Evolutionary conservation across 495 filamentous ascomycete genomes (phyloP), one percentile per base, ranked within the genome.

Genomic region (Viridothelium virens): DNA sequence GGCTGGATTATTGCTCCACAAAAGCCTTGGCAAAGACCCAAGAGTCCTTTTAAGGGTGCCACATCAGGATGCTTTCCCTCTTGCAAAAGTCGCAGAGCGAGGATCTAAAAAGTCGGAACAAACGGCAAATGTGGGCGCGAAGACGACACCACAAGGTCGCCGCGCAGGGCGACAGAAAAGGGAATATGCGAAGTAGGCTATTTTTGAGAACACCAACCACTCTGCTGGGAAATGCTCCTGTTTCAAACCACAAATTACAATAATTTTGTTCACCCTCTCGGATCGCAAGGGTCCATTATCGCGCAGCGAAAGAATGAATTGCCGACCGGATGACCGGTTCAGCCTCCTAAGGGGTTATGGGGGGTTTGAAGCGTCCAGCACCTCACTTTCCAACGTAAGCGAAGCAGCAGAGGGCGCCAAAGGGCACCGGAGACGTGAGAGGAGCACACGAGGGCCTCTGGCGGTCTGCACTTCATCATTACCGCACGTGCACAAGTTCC

Each of bases 311-410:
- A 59, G 53, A 6, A 59, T 34, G 14, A 59, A 36, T 34, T 59
- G 53, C 53, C 53, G 53, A 36, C 36, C 18, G 14, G 2, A 59
- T 59, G 36, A 59, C 53, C 53, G 53, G 11, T 4, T 59, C 53
- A 59, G 25, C n/a, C 5, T 59, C 9, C 31, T 7, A 36, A 7
- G 18, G 36, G 53, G 5, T 18, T 59, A 11, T 31, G 53, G 25
- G 25, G 25, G 33, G 53, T 59, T 59, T 59, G 31, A 59, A 59
- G 53, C n/a, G 14, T 34, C n/a, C 18, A 36, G 53, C 31, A 59
- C 53, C 31, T 59, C 31, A 33, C 3, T 59, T 36, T 59, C 53
- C 31, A 59, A 59, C 53, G 53, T 59, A 59, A 59, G 53, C 53
- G 25, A 59, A 36, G 7, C 53, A 59, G 53, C 53, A 36, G 53